Percentiles rank a stretch among this genome's conserved stretches.
Conservation (phyloP, 129 eudicot genomes). For the Cynara cardunculus region DNA sequence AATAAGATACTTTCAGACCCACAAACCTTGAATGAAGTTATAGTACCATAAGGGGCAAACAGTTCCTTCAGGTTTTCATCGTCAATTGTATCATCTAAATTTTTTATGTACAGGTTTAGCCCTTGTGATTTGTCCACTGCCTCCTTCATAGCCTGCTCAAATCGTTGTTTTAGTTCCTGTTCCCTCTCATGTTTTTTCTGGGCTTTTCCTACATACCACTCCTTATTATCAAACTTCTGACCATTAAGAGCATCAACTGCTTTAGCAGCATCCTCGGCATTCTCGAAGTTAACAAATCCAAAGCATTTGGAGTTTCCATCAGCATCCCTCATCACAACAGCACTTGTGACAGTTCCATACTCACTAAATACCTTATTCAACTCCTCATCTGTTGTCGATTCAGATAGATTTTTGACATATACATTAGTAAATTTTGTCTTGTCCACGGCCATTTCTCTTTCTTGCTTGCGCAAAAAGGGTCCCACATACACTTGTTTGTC, state of each 20-base stretch:
- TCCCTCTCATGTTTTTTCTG: conserved; percentile 80
- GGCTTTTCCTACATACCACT: conserved; percentile 75
- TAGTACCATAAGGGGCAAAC: conserved; percentile 51
- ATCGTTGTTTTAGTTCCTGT: conserved; percentile 42
- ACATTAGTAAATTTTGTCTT: conserved; percentile 59
- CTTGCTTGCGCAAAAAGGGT: conserved; percentile 65
- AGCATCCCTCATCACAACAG: conserved; percentile 62
- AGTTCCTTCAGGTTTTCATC: conserved; percentile 67
- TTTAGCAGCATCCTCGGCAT: conserved; percentile 65
- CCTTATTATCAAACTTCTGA: conserved; percentile 58
- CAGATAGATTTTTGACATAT: conserved; percentile 66
- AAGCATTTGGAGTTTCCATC: conserved; percentile 72
- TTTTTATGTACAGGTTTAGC: conserved; percentile 56
- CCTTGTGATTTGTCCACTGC: conserved; percentile 65
- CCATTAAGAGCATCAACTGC: conserved; percentile 76
- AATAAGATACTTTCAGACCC: not conserved
- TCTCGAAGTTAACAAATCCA: conserved; percentile 79
- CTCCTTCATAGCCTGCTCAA: conserved; percentile 62
- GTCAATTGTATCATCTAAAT: conserved; percentile 57
- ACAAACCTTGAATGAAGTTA: conserved; percentile 79
- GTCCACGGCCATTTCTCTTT: conserved; percentile 55
- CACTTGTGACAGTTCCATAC: conserved; percentile 62
- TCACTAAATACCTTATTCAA: conserved; percentile 52
- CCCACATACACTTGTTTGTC: conserved; percentile 83
- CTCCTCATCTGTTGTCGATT: conserved; percentile 61